Conservation (phyloP, 1,139 yeast genomes). For the Saccharomyces pastorianus region DNA sequence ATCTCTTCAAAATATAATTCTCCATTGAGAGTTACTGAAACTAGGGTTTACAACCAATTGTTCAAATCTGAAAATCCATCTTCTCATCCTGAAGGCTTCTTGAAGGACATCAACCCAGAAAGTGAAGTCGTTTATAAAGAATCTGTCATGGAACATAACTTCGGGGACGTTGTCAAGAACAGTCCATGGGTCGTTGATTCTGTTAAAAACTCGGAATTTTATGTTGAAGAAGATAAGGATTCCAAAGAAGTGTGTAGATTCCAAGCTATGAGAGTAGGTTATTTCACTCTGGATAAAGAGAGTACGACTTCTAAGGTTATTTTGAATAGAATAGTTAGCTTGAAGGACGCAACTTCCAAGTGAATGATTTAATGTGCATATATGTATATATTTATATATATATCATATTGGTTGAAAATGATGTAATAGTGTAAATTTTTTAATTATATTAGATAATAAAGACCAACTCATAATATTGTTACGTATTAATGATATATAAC, state of each 20-base stretch:
- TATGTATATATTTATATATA: background rate
- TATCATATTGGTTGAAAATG: background rate
- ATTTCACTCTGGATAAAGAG: slow-evolving; percentile 86
- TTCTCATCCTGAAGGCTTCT: slow-evolving; percentile 77
- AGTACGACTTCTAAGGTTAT: slow-evolving; percentile 52
- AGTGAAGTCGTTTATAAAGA: slow-evolving; percentile 60
- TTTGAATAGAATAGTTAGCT: slow-evolving; percentile 80
- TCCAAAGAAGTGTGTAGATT: slow-evolving; percentile 83
- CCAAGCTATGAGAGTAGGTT: slow-evolving; percentile 97
- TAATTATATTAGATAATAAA: background rate
- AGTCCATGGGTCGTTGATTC: slow-evolving; percentile 75
- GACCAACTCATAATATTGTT: background rate
- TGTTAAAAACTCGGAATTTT: slow-evolving; percentile 50
- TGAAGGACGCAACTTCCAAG: slow-evolving; percentile 49
- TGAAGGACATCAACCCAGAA: slow-evolving; percentile 72
- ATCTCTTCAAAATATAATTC: slow-evolving; percentile 50
- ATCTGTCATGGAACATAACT: slow-evolving; percentile 75
- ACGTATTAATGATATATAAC: background rate
- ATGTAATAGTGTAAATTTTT: slow-evolving; percentile 1
- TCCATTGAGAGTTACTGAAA: slow-evolving; percentile 60
- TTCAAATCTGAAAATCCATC: slow-evolving; percentile 90
- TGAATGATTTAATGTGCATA: slow-evolving; percentile 7
- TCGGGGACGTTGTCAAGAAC: slow-evolving; percentile 54
- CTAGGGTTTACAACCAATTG: slow-evolving; percentile 79
- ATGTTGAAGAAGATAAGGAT: slow-evolving; percentile 53